phyloP scores from a whole-genome alignment of 2,329 filamentous ascomycete genomes.

The Penicillium sp. region DNA sequence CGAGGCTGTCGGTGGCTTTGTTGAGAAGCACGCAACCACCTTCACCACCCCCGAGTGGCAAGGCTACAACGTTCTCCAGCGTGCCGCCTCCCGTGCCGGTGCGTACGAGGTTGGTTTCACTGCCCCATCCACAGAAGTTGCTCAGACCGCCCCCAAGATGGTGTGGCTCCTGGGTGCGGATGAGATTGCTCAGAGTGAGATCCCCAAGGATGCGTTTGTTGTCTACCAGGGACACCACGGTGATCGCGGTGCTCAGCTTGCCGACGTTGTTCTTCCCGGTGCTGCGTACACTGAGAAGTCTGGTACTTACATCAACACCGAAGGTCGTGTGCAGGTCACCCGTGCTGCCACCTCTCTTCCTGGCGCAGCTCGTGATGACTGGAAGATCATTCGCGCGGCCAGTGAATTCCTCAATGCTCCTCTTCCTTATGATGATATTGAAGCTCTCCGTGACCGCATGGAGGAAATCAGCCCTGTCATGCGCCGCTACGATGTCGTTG shows the following conservation, averaged over 20 bases:
- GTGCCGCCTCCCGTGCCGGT: slow-evolving; percentile 85
- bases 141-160: slow-evolving; percentile 87
- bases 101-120: slow-evolving; percentile 97
- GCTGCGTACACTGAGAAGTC: slow-evolving; percentile 97
- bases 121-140: slow-evolving; percentile 76
- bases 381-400: slow-evolving; percentile 95
- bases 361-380: slow-evolving; percentile 89
- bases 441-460: slow-evolving; percentile 88
- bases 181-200: slow-evolving; percentile 79
- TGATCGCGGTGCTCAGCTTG: slow-evolving; percentile 87
- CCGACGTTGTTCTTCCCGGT: slow-evolving; percentile 89
- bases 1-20: slow-evolving; percentile 84
- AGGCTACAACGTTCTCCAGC: slow-evolving; percentile 94
- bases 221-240: slow-evolving; percentile 99
- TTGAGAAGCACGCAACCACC: slow-evolving; percentile 87
- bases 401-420: slow-evolving; percentile 88
- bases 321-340: slow-evolving; percentile 92
- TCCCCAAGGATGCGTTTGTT: slow-evolving; percentile 94
- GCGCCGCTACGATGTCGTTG: slow-evolving; percentile 85
- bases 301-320: slow-evolving; percentile 95
- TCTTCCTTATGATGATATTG: slow-evolving; percentile 90
- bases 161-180: slow-evolving; percentile 96
- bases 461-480: slow-evolving; percentile 90
- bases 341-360: slow-evolving; percentile 85
- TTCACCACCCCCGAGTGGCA: slow-evolving; percentile 93